Conservation (phyloP, 495 filamentous ascomycete genomes). For the Chaetomidium leptoderma region DNA sequence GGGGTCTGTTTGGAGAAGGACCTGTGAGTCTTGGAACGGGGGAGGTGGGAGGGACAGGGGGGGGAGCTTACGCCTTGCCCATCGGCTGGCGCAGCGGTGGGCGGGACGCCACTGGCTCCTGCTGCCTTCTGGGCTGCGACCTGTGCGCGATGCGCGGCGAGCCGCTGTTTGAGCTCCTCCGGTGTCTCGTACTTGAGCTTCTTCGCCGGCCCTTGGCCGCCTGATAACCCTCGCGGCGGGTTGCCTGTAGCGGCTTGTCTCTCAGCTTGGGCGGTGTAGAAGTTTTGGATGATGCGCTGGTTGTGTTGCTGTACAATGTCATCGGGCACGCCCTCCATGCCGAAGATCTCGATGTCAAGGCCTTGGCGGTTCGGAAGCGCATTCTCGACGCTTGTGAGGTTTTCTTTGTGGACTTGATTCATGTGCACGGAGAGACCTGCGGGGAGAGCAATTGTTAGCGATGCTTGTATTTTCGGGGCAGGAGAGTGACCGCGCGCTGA, state of each 20-base stretch:
- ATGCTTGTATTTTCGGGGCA: background rate
- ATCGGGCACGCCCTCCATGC: slow-evolving; percentile 93
- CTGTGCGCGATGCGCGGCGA: slow-evolving; percentile 75
- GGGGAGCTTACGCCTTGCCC: slow-evolving; percentile 51
- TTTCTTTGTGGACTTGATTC: slow-evolving; percentile 98
- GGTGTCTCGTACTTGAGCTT: slow-evolving; percentile 74
- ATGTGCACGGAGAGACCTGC: slow-evolving; percentile 90
- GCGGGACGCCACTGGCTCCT: slow-evolving; percentile 25
- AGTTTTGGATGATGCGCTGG: slow-evolving; percentile 75
- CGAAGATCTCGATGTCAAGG: slow-evolving; percentile 92
- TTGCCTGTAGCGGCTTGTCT: slow-evolving; percentile 80
- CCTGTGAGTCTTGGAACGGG: background rate
- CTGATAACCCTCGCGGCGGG: slow-evolving; percentile 56
- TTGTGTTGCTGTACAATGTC: slow-evolving; percentile 77
- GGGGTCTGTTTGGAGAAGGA: slow-evolving; percentile 29
- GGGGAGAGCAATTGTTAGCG: slow-evolving; percentile 22
- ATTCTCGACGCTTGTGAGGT: slow-evolving; percentile 79
- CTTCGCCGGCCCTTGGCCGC: slow-evolving; percentile 57
- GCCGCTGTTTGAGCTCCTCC: slow-evolving; percentile 73
- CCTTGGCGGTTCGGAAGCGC: slow-evolving; percentile 77
- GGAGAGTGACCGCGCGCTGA: background rate
- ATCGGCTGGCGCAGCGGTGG: slow-evolving; percentile 49
- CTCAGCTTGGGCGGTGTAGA: slow-evolving; percentile 79
- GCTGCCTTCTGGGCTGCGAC: slow-evolving; percentile 54
- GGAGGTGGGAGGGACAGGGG: background rate